Conservation (phyloP, 2,329 filamentous ascomycete genomes). For the Aspergillus melleus region DNA sequence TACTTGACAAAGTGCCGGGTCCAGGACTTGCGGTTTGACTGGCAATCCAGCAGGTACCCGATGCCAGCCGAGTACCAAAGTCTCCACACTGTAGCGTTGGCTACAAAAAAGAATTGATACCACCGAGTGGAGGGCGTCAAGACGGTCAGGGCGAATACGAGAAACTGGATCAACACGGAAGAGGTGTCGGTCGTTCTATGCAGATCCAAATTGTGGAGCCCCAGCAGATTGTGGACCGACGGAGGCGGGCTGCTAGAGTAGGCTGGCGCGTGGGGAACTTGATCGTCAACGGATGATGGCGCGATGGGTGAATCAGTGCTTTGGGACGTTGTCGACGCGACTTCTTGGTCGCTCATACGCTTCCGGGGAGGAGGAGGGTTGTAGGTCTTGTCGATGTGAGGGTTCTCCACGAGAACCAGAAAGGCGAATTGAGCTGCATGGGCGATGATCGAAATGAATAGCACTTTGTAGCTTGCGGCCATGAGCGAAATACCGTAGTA, state of each 20-base stretch:
- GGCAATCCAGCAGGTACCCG: conserved; percentile 77
- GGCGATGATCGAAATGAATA: conserved; percentile 94
- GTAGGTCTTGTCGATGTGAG: conserved; percentile 97
- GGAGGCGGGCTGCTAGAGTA: conserved; percentile 56
- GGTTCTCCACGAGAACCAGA: conserved; percentile 87
- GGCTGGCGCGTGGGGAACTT: conserved; percentile 39
- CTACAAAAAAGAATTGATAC: conserved; percentile 76
- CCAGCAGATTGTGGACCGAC: conserved; percentile 79
- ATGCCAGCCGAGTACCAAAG: conserved; percentile 90
- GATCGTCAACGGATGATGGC: conserved; percentile 36
- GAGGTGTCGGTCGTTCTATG: conserved; percentile 84
- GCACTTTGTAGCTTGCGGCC: conserved; percentile 94
- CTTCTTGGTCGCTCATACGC: conserved; percentile 36
- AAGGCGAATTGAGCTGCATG: conserved; percentile 95
- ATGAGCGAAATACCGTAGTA: conserved; percentile 99
- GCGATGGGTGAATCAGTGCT: conserved; percentile 34
- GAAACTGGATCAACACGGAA: conserved; percentile 72
- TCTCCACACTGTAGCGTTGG: conserved; percentile 79
- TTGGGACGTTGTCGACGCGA: conserved; percentile 27
- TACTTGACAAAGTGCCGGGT: conserved; percentile 97
- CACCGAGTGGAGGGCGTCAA: conserved; percentile 74
- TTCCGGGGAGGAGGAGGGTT: conserved; percentile 79
- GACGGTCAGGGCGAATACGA: conserved; percentile 71
- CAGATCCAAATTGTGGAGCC: conserved; percentile 79
- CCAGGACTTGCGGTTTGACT: conserved; percentile 91